Evolutionary conservation across 1,139 yeast species (phyloP).

Genomic region (Yamadazyma trypodendri): DNA sequence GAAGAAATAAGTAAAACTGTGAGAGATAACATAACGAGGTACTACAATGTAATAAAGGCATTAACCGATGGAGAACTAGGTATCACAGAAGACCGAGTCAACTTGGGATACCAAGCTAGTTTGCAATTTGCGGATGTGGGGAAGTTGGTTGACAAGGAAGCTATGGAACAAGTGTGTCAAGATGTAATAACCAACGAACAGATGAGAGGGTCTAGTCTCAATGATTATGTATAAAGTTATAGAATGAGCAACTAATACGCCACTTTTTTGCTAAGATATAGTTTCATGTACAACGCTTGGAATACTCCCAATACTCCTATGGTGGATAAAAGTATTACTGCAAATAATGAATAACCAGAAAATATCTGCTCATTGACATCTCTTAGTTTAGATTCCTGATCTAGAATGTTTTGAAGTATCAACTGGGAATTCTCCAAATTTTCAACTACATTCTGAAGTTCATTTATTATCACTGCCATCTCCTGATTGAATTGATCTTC

Average conservation of each 20-base stretch:
- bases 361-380: constrained; percentile 42
- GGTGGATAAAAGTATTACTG: constrained; percentile 26
- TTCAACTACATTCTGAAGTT: constrained; percentile 31
- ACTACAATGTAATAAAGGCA: constrained; percentile 80
- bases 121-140: constrained; percentile 75
- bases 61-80: constrained; percentile 82
- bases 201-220: constrained; percentile 55
- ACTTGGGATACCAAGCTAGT: constrained; percentile 87
- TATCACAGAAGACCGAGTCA: constrained; percentile 76
- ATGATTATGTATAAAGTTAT: constrained; percentile 1
- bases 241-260: constrained; percentile 20
- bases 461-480: constrained; percentile 28
- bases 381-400: constrained; percentile 36
- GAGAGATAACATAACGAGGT: constrained; percentile 77
- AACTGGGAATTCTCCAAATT: constrained; percentile 28
- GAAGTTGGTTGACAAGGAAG: constrained; percentile 68
- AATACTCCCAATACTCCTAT: constrained; percentile 30
- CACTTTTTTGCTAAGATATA: constrained; percentile 28
- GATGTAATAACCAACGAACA: constrained; percentile 73
- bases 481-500: constrained; percentile 35
- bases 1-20: constrained; percentile 63
- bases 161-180: constrained; percentile 69
- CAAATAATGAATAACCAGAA: constrained; percentile 29
- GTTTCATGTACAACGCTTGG: constrained; percentile 30
- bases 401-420: constrained; percentile 28